Evolutionary conservation across 2,329 filamentous ascomycete genomes (phyloP).

Genomic region (Dactylonectria macrodidyma): DNA sequence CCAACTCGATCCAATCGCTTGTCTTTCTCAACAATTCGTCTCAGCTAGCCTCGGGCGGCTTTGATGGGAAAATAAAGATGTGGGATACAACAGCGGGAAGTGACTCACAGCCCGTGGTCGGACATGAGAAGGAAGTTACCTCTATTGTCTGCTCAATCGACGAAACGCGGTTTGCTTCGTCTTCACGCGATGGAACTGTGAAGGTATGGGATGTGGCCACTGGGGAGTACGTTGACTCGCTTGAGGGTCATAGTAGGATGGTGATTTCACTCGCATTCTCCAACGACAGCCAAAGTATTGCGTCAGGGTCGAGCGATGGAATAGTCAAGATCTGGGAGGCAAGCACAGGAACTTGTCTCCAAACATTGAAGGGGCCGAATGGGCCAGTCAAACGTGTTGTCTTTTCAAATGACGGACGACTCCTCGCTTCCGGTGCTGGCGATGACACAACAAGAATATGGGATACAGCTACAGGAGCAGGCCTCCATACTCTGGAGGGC

Average conservation of each 20-base stretch:
- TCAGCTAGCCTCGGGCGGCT: not conserved
- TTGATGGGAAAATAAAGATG: not conserved
- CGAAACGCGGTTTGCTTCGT: not conserved
- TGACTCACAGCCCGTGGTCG: not conserved
- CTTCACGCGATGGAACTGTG: not conserved
- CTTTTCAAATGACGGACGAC: not conserved
- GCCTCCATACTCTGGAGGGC: not conserved
- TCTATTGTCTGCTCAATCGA: conserved; percentile 27
- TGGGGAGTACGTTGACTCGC: not conserved
- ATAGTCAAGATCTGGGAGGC: conserved; percentile 19
- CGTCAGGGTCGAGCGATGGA: conserved; percentile 6
- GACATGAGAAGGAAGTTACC: not conserved
- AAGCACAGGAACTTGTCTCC: not conserved
- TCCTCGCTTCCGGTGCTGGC: not conserved
- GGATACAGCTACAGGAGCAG: not conserved
- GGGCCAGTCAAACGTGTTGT: not conserved
- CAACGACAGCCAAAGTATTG: not conserved
- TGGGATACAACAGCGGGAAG: not conserved
- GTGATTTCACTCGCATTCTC: not conserved
- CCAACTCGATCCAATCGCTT: conserved; percentile 12
- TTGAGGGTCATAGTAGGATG: not conserved
- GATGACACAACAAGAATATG: not conserved
- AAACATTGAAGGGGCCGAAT: not conserved
- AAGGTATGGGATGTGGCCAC: conserved; percentile 18
- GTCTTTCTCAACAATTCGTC: not conserved